phyloP scores from a whole-genome alignment of 2,329 filamentous ascomycete genomes.

The Penicillium frequentans region DNA sequence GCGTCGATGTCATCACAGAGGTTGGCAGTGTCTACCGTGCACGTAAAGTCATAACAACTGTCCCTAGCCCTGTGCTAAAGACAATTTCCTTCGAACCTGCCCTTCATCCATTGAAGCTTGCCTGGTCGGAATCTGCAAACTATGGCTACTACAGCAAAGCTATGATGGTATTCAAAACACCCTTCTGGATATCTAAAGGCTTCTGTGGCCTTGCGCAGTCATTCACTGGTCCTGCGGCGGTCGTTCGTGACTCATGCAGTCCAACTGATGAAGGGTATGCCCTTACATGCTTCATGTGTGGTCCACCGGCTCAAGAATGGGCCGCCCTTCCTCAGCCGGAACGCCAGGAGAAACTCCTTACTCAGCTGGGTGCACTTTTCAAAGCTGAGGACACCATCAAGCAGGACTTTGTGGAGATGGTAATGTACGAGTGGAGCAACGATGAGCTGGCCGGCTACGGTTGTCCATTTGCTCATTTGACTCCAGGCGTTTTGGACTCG shows the following conservation, averaged over 20 bases:
- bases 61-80: constrained; percentile 49
- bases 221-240: constrained; percentile 47
- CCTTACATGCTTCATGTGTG: constrained; percentile 45
- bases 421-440: constrained; percentile 39
- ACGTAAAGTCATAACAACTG: constrained; percentile 50
- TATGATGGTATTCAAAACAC: constrained; percentile 44
- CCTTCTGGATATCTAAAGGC: constrained; percentile 49
- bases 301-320: constrained; percentile 36
- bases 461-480: constrained; percentile 40
- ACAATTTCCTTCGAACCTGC: constrained; percentile 50
- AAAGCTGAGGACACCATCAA: not conserved
- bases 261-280: constrained; percentile 23
- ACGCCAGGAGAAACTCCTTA: constrained; percentile 7
- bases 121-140: constrained; percentile 33
- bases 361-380: constrained; percentile 17
- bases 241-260: constrained; percentile 48
- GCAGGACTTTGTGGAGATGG: constrained; percentile 34
- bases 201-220: constrained; percentile 50
- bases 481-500: constrained; percentile 40
- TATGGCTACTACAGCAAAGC: constrained; percentile 56
- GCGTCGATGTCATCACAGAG: not conserved
- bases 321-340: constrained; percentile 5
- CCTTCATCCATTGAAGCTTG: constrained; percentile 45
- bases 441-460: constrained; percentile 43
- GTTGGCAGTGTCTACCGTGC: constrained; percentile 19